phyloP scores from a whole-genome alignment of 805 yeast genomes.

The Saccharomycopsis fodiens region DNA sequence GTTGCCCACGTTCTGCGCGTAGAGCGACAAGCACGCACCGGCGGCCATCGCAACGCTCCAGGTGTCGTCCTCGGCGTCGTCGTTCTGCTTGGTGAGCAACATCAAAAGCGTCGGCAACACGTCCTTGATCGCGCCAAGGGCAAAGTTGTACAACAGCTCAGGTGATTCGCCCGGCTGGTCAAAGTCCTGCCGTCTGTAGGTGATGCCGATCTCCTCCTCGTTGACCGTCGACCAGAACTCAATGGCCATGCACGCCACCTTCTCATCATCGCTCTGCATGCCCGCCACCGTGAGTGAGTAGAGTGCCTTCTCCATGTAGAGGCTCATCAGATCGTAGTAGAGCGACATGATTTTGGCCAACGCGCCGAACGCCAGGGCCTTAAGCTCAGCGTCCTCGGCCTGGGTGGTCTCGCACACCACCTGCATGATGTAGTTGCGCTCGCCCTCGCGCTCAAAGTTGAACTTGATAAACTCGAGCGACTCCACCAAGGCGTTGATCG shows the following conservation, averaged over 20 bases:
- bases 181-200: slow-evolving; percentile 56
- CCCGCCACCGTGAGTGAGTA: slow-evolving; percentile 86
- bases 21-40: slow-evolving; percentile 90
- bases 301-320: slow-evolving; percentile 95
- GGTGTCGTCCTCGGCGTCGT: slow-evolving; percentile 89
- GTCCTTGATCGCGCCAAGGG: slow-evolving; percentile 72
- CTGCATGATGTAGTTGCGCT: slow-evolving; percentile 95
- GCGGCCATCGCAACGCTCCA: slow-evolving; percentile 99
- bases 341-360: slow-evolving; percentile 84
- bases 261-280: slow-evolving; percentile 77
- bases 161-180: slow-evolving; percentile 31
- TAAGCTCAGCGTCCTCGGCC: slow-evolving; percentile 70
- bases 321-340: slow-evolving; percentile 83
- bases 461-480: slow-evolving; percentile 82
- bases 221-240: slow-evolving; percentile 99
- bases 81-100: slow-evolving; percentile 81
- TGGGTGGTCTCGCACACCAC: slow-evolving; percentile 99
- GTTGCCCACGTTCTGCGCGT: slow-evolving; percentile 85
- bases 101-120: slow-evolving; percentile 81
- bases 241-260: slow-evolving; percentile 95
- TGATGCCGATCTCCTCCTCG: slow-evolving; percentile 87
- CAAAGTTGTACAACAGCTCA: slow-evolving; percentile 66
- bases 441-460: slow-evolving; percentile 90
- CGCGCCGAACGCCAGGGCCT: slow-evolving; percentile 94
- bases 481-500: slow-evolving; percentile 83